A percentile compares a stretch with the other conserved stretches of the same genome.
These are phyloP conservation scores for Artemisia argyi DNA, from an alignment of 129 eudicot genomes.

Conservation along the genomic window DNA sequence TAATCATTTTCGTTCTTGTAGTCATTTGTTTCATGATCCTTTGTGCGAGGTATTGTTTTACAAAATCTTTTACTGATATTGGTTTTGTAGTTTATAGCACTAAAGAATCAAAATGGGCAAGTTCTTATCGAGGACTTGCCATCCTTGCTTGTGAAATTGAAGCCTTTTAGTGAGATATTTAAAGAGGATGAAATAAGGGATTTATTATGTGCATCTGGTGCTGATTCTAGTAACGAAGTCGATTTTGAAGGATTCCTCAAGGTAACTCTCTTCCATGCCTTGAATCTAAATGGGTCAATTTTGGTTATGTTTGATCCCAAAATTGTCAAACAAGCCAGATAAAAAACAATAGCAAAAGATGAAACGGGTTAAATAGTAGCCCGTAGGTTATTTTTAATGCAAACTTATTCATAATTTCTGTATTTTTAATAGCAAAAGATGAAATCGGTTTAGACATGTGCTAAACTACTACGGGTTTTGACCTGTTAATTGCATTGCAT, in stretches of 20 bases:
- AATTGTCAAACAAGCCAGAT: neutral
- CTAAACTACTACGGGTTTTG: no score
- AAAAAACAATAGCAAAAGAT: no score
- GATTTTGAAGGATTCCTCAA: conserved; percentile 83
- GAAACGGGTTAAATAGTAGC: no score
- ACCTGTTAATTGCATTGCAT: conserved; percentile 25
- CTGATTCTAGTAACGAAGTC: conserved; percentile 48
- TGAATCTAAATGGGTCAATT: conserved; percentile 6
- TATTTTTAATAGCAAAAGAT: no score
- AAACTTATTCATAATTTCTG: no score
- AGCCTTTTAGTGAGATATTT: conserved; percentile 46
- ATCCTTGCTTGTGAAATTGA: conserved; percentile 58
- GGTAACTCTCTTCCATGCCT: conserved; percentile 34
- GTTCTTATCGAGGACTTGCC: conserved; percentile 67
- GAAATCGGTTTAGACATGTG: no score
- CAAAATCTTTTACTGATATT: neutral
- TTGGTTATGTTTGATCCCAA: neutral
- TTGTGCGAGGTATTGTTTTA: neutral
- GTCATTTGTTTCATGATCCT: neutral
- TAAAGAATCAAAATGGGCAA: conserved; percentile 58
- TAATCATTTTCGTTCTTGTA: no score
- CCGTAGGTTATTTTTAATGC: no score
- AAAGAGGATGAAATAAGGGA: conserved; percentile 66
- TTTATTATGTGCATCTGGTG: conserved; percentile 42
- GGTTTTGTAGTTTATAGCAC: conserved; percentile 52